A percentile compares a stretch with the other conserved stretches of the same genome.
Conservation (phyloP, 2,329 filamentous ascomycete genomes). For the Penicillium sp. region DNA sequence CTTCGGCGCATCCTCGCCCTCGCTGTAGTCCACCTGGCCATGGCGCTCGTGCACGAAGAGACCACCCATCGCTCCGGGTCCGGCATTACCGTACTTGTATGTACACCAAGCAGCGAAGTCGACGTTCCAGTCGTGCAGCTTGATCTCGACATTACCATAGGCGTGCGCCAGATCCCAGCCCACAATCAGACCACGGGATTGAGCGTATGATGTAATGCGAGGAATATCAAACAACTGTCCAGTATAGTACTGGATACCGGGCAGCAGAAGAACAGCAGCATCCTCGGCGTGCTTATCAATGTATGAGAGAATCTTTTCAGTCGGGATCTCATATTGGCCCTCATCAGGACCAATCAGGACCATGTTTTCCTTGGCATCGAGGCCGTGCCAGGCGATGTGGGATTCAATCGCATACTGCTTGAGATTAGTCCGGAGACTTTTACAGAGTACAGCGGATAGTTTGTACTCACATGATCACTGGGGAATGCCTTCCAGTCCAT, state of each 20-base stretch:
- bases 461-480: constrained; percentile 66
- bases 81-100: constrained; percentile 89
- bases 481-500: constrained; percentile 87
- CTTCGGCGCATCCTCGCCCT: constrained; percentile 43
- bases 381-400: constrained; percentile 69
- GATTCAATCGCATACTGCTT: constrained; percentile 75
- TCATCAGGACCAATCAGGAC: constrained; percentile 66
- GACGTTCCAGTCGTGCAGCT: constrained; percentile 81
- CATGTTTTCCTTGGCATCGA: constrained; percentile 66
- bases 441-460: too few relatives aligned
- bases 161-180: constrained; percentile 89
- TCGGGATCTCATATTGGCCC: constrained; percentile 62
- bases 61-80: constrained; percentile 75
- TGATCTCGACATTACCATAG: constrained; percentile 74
- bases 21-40: constrained; percentile 47
- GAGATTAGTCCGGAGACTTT: background rate
- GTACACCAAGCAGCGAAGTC: constrained; percentile 92
- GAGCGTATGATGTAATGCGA: constrained; percentile 73
- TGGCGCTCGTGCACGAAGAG: constrained; percentile 76
- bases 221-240: constrained; percentile 82
- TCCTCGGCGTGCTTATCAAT: constrained; percentile 72
- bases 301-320: constrained; percentile 65
- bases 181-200: constrained; percentile 65
- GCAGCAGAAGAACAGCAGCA: constrained; percentile 74
- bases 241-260: constrained; percentile 88